These are phyloP conservation scores for Beta macrorhiza DNA, from an alignment of 179 eudicot genomes.

Conservation along the genomic window DNA sequence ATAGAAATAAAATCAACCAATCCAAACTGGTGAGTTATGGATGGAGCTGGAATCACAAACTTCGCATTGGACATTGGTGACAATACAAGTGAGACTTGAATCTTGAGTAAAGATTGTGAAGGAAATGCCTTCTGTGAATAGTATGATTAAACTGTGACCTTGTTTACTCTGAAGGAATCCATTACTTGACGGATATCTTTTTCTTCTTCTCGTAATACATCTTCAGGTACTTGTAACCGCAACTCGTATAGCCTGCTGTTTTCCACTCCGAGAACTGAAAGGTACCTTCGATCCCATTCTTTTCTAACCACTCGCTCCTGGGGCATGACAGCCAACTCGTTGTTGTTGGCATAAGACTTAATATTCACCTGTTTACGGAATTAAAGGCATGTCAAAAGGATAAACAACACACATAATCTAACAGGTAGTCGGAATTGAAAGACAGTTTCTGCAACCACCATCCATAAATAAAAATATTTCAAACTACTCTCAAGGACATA, in stretches of 20 bases:
- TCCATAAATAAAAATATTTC: not conserved
- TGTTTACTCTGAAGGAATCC: conserved; percentile 88
- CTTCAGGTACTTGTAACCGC: conserved; percentile 84
- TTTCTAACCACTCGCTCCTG: conserved; percentile 67
- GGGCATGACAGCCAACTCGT: conserved; percentile 94
- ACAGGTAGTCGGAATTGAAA: not conserved
- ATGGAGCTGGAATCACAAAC: not conserved
- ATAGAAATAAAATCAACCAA: not conserved
- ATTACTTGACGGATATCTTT: conserved; percentile 69
- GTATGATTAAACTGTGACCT: conserved; percentile 32
- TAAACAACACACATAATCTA: too few species aligned
- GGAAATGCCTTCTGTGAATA: not conserved
- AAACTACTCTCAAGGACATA: not conserved
- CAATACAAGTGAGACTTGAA: conserved; percentile 2
- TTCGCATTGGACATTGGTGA: not conserved
- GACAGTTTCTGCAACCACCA: not conserved
- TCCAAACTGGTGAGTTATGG: not conserved
- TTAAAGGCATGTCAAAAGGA: conserved; percentile 1
- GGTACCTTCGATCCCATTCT: conserved; percentile 90
- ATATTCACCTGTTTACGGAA: conserved; percentile 59
- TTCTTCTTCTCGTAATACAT: conserved; percentile 71
- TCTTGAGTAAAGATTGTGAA: conserved; percentile 1
- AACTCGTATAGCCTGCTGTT: conserved; percentile 76
- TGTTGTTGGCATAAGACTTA: conserved; percentile 92
- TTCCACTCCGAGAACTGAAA: conserved; percentile 94